Percentiles rank a stretch among this genome's conserved stretches.
Conservation (phyloP, 768 basidiomycete genomes). For the Calocybe cyanea region DNA sequence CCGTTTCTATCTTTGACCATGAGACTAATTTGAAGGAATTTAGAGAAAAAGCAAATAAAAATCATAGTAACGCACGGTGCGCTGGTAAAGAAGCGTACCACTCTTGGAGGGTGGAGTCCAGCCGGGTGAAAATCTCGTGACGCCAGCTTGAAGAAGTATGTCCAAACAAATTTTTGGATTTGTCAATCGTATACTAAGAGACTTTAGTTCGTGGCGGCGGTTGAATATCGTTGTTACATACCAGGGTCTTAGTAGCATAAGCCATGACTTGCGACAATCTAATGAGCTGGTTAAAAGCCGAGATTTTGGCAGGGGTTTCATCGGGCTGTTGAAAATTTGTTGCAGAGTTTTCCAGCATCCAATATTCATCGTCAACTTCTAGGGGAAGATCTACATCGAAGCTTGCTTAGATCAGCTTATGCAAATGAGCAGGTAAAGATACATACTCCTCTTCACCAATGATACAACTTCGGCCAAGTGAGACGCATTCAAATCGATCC, state of each 20-base stretch:
- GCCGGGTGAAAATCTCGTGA: slow-evolving; percentile 57
- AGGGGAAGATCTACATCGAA: slow-evolving; percentile 81
- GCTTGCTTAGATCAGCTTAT: slow-evolving; percentile 33
- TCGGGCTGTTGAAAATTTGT: slow-evolving; percentile 65
- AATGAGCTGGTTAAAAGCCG: slow-evolving; percentile 62
- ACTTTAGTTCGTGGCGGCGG: not conserved
- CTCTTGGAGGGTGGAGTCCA: slow-evolving; percentile 66
- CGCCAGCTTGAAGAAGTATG: slow-evolving; percentile 50
- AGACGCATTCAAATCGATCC: slow-evolving; percentile 53
- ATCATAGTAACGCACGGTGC: slow-evolving; percentile 43
- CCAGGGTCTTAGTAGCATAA: slow-evolving; percentile 66
- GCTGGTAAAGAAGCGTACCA: slow-evolving; percentile 71
- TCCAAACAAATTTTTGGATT: slow-evolving; percentile 51
- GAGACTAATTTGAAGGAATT: slow-evolving; percentile 33
- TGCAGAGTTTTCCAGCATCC: slow-evolving; percentile 51
- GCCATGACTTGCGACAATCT: slow-evolving; percentile 68
- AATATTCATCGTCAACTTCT: slow-evolving; percentile 81
- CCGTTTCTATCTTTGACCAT: slow-evolving; percentile 53
- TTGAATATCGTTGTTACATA: slow-evolving; percentile 28
- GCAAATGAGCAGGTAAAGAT: not conserved
- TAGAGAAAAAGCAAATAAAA: not conserved
- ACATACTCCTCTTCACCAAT: slow-evolving; percentile 67
- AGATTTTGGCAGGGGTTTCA: slow-evolving; percentile 50
- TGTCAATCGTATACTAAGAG: slow-evolving; percentile 68
- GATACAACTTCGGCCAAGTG: slow-evolving; percentile 52